Base-by-base conservation (phyloP, 495 filamentous ascomycete genomes). In the Podospora fimiseda region DNA sequence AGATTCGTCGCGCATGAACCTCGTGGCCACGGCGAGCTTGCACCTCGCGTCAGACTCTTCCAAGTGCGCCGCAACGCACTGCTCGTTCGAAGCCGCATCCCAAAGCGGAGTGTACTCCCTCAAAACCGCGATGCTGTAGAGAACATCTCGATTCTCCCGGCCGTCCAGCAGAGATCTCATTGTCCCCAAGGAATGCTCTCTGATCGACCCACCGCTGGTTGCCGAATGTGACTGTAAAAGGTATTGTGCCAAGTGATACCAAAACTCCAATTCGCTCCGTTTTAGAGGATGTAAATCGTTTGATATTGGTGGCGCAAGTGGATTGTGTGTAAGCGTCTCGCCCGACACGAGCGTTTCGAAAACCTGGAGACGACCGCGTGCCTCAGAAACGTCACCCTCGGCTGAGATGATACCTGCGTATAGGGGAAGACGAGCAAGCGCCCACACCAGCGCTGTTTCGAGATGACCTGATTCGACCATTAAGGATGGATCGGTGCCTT, bases 91-190 rank as follows among this genome's bases (percentile, higher is more conserved):
- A 76, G 86, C 50, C 74, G 88, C 37, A 74, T 77, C 61, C 66
- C 85, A 80, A 15, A 83, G 80, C 36, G 80, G 77, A 22, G 88
- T 85, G 36, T 88, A 75, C 56, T 88, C 82, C 16, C 90, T 82
- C 9, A 85, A 81, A 47, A 95, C 81, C 20, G 87, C 87, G 53
- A 96, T 84, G 11, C 88, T 92, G 65, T 96, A 96, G 27, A 95
- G 78, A 7, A 94, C 88, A 58, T 96, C 90, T n/a, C 90, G 83
- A 60, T 91, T 92, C 71, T 96, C 90, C 16, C 81, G 78, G 50
- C 81, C 84, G 53, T 90, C 84, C 8, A 95, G 76, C 4, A 91
- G 70, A 37, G 76, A 74, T 40, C 89, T 83, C 62, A 85, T 77
- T 6, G 72, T 73, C 3, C 57, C 62, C 8, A 95, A 70, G 1